These are phyloP conservation scores for Trametes sanguinea DNA, from an alignment of 768 basidiomycete genomes.

Conservation along the genomic window DNA sequence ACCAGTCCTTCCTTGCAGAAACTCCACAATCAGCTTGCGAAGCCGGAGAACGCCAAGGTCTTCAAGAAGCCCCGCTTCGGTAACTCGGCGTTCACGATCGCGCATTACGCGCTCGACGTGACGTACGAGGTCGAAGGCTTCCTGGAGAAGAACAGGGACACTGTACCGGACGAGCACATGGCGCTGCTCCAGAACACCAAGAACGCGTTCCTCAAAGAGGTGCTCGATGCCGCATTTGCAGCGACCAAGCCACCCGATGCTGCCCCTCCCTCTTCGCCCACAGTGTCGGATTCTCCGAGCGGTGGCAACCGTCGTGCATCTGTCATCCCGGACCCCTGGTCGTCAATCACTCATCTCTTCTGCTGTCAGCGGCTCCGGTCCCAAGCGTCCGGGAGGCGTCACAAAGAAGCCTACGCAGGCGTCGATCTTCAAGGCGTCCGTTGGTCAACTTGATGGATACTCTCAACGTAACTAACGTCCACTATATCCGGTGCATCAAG, in stretches of 20 bases:
- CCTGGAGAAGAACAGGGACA: slow-evolving; percentile 98
- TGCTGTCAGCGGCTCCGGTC: slow-evolving; percentile 39
- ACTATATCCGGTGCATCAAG: slow-evolving; percentile 99
- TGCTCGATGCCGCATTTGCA: slow-evolving; percentile 85
- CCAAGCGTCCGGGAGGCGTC: slow-evolving; percentile 66
- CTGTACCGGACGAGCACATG: slow-evolving; percentile 98
- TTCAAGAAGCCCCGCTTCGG: slow-evolving; percentile 99
- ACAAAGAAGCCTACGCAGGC: slow-evolving; percentile 96
- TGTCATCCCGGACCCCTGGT: slow-evolving; percentile 85
- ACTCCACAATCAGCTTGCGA: slow-evolving; percentile 80
- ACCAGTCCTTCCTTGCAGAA: slow-evolving; percentile 94
- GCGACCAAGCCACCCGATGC: slow-evolving; percentile 68
- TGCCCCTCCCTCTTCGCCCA: slow-evolving; percentile 79
- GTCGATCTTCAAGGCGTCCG: slow-evolving; percentile 97
- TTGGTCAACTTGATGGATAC: slow-evolving; percentile 96
- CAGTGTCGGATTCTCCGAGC: slow-evolving; percentile 76
- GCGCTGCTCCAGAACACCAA: slow-evolving; percentile 80
- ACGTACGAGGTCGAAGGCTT: slow-evolving; percentile 99
- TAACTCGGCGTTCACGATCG: slow-evolving; percentile 94
- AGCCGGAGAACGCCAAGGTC: slow-evolving; percentile 81
- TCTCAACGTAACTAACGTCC: slow-evolving; percentile 94
- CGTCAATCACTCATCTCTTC: slow-evolving; percentile 69
- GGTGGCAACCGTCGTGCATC: slow-evolving; percentile 79
- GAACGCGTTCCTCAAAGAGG: slow-evolving; percentile 93
- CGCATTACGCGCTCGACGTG: slow-evolving; percentile 97